Base-by-base conservation (phyloP, 305 asterid species). In the Solanum hybrid region DNA sequence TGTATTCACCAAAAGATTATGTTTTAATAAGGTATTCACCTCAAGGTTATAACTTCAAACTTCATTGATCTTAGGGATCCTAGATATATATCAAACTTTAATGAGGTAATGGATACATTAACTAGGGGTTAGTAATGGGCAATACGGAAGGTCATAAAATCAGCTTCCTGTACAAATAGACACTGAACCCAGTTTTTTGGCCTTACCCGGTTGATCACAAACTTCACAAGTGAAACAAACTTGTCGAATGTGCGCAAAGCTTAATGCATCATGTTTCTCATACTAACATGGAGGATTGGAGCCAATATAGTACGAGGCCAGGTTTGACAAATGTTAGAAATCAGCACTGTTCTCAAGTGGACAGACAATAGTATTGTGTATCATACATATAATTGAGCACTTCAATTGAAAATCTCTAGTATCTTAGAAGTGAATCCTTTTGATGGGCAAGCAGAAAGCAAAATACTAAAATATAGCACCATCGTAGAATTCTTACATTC, bases 1-100 rank as follows among this genome's bases (percentile, higher is more conserved):
- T 96, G 94, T 60, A 87, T 86, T 90, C 82, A 26, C 90, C 73
- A 45, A 5, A 27, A 82, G 71, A 42, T 27, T 27, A 27, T 27
- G 19, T 82, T 78, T 34, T 19, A 3, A 31, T 76, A 76, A 77
- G 45, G 94, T 69, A 87, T 85, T 90, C 85, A 29, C 90, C 72
- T 7, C 40, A 45, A 82, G 38, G 24, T 45, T 45, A 82, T 82
- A 26, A 38, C 69, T 42, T 42, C 5, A 42, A 81, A 81, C 0
- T 6, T 37, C 34, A 40, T 13, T 26, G 22, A 78, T 78, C 60
- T 36, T n/a, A 77, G 19, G 22, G 64, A 79, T 79, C n/a, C 64
- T 37, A 24, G 35, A 79, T 45, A 79, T 37, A 79, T 78, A 78
- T 78, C 51, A 78, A 78, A 78, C 40, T 22, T 35, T 22, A 78